Conservation (phyloP, 2,329 filamentous ascomycete genomes). For the Colletotrichum brevisporum region DNA sequence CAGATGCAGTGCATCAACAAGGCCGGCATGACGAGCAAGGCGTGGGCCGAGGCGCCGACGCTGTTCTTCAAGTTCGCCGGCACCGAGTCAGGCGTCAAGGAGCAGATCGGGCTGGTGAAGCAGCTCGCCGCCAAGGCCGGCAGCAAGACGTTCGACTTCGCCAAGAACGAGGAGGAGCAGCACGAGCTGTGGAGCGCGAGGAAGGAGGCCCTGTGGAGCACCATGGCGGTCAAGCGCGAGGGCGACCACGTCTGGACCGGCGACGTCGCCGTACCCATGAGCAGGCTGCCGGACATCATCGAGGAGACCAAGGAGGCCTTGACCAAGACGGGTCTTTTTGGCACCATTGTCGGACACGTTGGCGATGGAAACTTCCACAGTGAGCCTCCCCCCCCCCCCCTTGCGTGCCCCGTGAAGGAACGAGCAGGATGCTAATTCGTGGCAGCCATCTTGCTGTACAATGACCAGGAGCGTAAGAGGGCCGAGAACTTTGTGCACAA, state of each 20-base stretch:
- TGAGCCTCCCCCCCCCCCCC: slow-evolving; percentile 46
- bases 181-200: slow-evolving; percentile 85
- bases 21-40: slow-evolving; percentile 74
- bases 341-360: slow-evolving; percentile 77
- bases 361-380: slow-evolving; percentile 85
- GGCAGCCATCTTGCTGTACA: slow-evolving; percentile 70
- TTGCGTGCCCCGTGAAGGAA: neutral
- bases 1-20: slow-evolving; percentile 83
- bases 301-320: slow-evolving; percentile 74
- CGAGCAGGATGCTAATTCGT: slow-evolving; percentile 42
- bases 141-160: slow-evolving; percentile 83
- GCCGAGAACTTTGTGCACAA: slow-evolving; percentile 82
- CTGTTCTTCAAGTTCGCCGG: slow-evolving; percentile 90
- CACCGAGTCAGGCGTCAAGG: slow-evolving; percentile 78
- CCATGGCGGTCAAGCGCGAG: slow-evolving; percentile 75
- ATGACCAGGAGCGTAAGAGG: slow-evolving; percentile 74
- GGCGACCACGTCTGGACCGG: slow-evolving; percentile 87
- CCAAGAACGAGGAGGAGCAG: slow-evolving; percentile 77
- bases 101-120: slow-evolving; percentile 80
- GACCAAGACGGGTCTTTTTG: slow-evolving; percentile 58
- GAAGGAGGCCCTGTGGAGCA: slow-evolving; percentile 88
- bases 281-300: slow-evolving; percentile 79
- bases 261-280: slow-evolving; percentile 88
- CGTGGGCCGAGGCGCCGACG: slow-evolving; percentile 81
- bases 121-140: slow-evolving; percentile 72